Percentiles rank a stretch among this genome's conserved stretches.
These are phyloP conservation scores for Suillus clintonianus DNA, from an alignment of 768 basidiomycete genomes.

Conservation along the genomic window DNA sequence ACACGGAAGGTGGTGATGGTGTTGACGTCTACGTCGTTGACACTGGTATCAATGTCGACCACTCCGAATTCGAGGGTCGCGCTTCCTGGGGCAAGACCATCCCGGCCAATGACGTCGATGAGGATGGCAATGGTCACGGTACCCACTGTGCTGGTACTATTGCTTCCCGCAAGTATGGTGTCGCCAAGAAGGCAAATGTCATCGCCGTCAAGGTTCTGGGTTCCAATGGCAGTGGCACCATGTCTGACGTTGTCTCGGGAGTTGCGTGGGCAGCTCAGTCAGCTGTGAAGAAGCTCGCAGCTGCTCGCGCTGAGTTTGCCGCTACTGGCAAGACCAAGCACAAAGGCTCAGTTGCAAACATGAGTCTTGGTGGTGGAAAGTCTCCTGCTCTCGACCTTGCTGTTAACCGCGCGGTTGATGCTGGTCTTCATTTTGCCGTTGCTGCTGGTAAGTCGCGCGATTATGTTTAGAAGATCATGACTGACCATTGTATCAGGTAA, in stretches of 20 bases:
- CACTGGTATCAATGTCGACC: constrained; percentile 86
- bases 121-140: constrained; percentile 95
- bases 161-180: constrained; percentile 90
- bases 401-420: constrained; percentile 81
- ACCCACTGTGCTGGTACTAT: constrained; percentile 96
- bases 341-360: constrained; percentile 96
- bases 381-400: constrained; percentile 79
- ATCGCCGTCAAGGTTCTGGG: constrained; percentile 93
- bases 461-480: background rate
- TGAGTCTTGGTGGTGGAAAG: constrained; percentile 97
- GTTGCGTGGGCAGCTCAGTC: constrained; percentile 73
- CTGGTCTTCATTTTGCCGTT: constrained; percentile 94
- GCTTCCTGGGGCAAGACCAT: constrained; percentile 94
- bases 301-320: constrained; percentile 64
- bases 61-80: constrained; percentile 87
- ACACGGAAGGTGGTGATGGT: constrained; percentile 77
- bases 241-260: constrained; percentile 92
- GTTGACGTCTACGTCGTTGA: constrained; percentile 91
- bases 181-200: constrained; percentile 90
- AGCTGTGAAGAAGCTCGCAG: constrained; percentile 55
- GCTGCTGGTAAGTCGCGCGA: constrained; percentile 73
- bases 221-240: constrained; percentile 90
- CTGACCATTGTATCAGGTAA: constrained; percentile 48
- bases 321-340: constrained; percentile 78
- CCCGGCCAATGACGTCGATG: constrained; percentile 78